Conservation (phyloP, 169 alveolate genomes). For the Plasmodium vinckei region DNA sequence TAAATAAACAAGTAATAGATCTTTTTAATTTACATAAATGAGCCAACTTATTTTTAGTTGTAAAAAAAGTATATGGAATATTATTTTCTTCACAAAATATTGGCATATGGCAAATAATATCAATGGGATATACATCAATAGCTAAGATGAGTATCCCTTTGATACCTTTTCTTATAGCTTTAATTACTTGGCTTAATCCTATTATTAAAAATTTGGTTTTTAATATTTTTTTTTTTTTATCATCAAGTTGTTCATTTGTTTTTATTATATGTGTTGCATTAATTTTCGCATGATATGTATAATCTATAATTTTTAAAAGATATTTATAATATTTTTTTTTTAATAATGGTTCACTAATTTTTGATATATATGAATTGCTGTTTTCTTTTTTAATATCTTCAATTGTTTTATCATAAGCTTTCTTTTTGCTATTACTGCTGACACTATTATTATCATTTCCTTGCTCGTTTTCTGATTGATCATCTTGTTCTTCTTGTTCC, state of each 20-base stretch:
- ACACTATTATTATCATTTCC: background rate
- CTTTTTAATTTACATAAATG: constrained; percentile 95
- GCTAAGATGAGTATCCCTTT: constrained; percentile 95
- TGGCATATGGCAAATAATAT: constrained; percentile 96
- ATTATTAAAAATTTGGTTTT: constrained; percentile 42
- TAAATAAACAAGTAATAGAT: constrained; percentile 95
- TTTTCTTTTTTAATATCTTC: constrained; percentile 64
- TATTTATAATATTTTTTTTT: constrained; percentile 55
- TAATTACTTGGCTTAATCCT: constrained; percentile 97
- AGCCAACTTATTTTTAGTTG: constrained; percentile 93
- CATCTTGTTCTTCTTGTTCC: constrained; percentile 9
- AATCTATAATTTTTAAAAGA: constrained; percentile 51
- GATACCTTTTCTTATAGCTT: constrained; percentile 93
- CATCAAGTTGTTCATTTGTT: constrained; percentile 38
- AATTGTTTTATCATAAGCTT: constrained; percentile 22
- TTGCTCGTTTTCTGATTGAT: background rate
- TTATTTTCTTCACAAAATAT: constrained; percentile 94
- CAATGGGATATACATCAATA: constrained; percentile 97
- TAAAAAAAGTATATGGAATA: constrained; percentile 94
- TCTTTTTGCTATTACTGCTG: background rate
- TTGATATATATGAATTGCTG: constrained; percentile 28
- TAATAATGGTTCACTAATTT: constrained; percentile 57
- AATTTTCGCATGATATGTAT: constrained; percentile 49
- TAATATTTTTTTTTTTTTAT: constrained; percentile 40
- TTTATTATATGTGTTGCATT: constrained; percentile 32